Evolutionary conservation across 2,329 filamentous ascomycete genomes (phyloP).

Genomic region (Fusarium sp.): DNA sequence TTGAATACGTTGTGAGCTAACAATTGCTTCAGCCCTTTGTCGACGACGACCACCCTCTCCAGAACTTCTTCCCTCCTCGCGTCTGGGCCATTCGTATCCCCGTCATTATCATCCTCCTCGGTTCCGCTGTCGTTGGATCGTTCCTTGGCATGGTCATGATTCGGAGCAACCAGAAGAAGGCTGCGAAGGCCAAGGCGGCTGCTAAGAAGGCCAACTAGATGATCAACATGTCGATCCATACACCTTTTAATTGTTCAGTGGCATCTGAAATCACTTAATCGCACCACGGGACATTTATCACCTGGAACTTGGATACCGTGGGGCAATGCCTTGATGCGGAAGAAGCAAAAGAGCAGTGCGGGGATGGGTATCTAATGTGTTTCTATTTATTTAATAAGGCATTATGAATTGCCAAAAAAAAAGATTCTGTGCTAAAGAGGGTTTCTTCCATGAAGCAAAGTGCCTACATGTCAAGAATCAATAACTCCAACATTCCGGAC

Average conservation of each 20-base stretch:
- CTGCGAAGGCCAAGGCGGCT: constrained; percentile 87
- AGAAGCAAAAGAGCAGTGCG: constrained; percentile 34
- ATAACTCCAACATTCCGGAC: constrained; percentile 43
- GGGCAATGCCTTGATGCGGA: constrained; percentile 14
- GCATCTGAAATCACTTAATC: constrained; percentile 34
- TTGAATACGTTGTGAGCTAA: constrained; percentile 21
- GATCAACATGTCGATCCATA: constrained; percentile 18
- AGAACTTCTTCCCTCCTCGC: constrained; percentile 94
- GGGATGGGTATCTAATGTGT: constrained; percentile 51
- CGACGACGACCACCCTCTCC: constrained; percentile 91
- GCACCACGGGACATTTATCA: constrained; percentile 16
- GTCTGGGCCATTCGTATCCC: constrained; percentile 99
- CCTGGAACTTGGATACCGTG: constrained; percentile 1
- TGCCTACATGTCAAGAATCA: constrained; percentile 47
- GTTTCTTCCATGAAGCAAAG: constrained; percentile 46
- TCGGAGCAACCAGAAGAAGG: constrained; percentile 97
- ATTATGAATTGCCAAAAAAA: constrained; percentile 34
- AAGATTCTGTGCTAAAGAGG: constrained; percentile 44
- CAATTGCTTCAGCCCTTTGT: constrained; percentile 82
- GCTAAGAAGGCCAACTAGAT: constrained; percentile 85
- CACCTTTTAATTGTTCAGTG: constrained; percentile 40
- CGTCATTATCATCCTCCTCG: constrained; percentile 93
- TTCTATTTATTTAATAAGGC: constrained; percentile 52
- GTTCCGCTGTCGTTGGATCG: constrained; percentile 91
- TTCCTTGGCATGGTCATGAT: constrained; percentile 99